Percentiles rank a stretch among this genome's conserved stretches.
Evolutionary conservation across 1,284 basidiomycete species (phyloP).

Genomic region (Rhodotorula sp.): DNA sequence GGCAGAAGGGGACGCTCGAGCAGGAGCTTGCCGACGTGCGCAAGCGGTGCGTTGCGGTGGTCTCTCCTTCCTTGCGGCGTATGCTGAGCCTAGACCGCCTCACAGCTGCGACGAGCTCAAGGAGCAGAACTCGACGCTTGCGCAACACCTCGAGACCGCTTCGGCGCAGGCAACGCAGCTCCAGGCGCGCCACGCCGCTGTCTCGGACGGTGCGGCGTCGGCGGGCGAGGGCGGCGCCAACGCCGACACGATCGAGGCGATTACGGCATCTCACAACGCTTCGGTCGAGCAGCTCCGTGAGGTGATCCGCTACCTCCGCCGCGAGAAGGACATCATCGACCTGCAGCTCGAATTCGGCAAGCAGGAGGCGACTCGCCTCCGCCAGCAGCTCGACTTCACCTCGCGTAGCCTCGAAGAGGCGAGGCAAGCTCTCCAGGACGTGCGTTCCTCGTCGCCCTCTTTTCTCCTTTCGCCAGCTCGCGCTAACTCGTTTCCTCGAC

Average conservation of each 20-base stretch:
- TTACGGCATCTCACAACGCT: slow-evolving; percentile 27
- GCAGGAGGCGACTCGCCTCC: slow-evolving; percentile 76
- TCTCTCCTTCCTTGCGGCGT: neutral
- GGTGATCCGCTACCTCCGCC: slow-evolving; percentile 78
- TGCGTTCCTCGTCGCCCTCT: slow-evolving; percentile 5
- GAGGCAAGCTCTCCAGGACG: slow-evolving; percentile 53
- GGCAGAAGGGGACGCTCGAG: slow-evolving; percentile 72
- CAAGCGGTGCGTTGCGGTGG: slow-evolving; percentile 58
- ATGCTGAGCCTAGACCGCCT: neutral
- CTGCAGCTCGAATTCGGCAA: slow-evolving; percentile 81
- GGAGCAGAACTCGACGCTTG: slow-evolving; percentile 75
- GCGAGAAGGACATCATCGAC: slow-evolving; percentile 88
- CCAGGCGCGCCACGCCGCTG: slow-evolving; percentile 59
- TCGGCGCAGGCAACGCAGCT: slow-evolving; percentile 77
- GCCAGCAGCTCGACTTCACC: slow-evolving; percentile 73
- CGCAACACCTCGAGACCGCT: slow-evolving; percentile 82
- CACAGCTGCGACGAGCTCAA: slow-evolving; percentile 70
- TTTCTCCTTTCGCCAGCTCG: slow-evolving; percentile 5
- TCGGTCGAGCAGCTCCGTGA: slow-evolving; percentile 62
- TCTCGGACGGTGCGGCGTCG: slow-evolving; percentile 49
- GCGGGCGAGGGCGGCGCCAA: slow-evolving; percentile 55
- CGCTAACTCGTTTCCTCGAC: neutral
- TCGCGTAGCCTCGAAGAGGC: slow-evolving; percentile 70
- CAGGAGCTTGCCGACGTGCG: slow-evolving; percentile 74
- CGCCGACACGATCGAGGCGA: slow-evolving; percentile 29